Evolutionary conservation across 1,139 yeast genomes (phyloP).

Genomic region (Dujonia santamariae): DNA sequence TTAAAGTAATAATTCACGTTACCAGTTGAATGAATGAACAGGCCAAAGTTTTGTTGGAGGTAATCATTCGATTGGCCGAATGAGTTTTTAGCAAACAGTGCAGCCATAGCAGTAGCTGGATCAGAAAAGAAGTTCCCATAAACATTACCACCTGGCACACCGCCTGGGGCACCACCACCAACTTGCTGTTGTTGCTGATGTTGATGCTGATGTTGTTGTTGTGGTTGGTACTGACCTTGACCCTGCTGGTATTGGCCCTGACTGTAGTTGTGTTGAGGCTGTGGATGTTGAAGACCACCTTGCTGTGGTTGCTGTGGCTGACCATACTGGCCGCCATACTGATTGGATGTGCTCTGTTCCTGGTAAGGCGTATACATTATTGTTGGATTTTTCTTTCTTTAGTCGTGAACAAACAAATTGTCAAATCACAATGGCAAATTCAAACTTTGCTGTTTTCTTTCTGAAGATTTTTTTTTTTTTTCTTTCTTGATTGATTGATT

Average conservation of each 20-base stretch:
- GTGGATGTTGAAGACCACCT: slow-evolving; percentile 29
- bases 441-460: too few species aligned
- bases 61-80: slow-evolving; percentile 69
- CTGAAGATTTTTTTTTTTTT: too few species aligned
- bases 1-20: slow-evolving; percentile 83
- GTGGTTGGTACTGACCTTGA: slow-evolving; percentile 12
- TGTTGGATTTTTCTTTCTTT: too few species aligned
- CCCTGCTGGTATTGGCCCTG: too few species aligned
- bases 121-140: slow-evolving; percentile 57
- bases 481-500: too few species aligned
- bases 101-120: slow-evolving; percentile 81
- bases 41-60: slow-evolving; percentile 66
- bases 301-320: slow-evolving; percentile 18
- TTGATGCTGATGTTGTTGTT: slow-evolving; percentile 13
- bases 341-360: slow-evolving; percentile 11
- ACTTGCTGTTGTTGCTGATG: slow-evolving; percentile 6
- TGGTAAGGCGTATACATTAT: slow-evolving; percentile 47
- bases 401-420: too few species aligned
- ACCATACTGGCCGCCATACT: slow-evolving; percentile 16
- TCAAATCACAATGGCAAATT: too few species aligned
- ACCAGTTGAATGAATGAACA: slow-evolving; percentile 46
- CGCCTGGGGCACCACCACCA: neutral
- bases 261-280: slow-evolving; percentile 28
- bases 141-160: slow-evolving; percentile 7
- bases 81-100: slow-evolving; percentile 86